Evolutionary conservation across 139 green algal genomes (phyloP), one percentile per base, ranked within the genome.

Genomic region (Closterium sp.): DNA sequence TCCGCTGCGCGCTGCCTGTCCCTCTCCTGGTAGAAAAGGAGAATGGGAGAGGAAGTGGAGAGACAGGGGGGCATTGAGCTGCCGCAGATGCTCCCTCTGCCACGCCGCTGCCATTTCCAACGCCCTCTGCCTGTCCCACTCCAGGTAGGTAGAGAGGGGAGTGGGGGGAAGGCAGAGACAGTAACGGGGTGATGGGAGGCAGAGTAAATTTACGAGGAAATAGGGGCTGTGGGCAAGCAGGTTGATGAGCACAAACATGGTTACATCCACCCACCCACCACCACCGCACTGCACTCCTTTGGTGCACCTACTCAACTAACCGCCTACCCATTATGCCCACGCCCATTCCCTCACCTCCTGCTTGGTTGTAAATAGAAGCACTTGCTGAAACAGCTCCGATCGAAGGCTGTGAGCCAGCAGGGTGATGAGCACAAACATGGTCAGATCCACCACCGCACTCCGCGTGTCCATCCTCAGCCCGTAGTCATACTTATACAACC

Each of bases 401-500:
- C 9, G 9, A 27, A 90, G 93, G 24, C 93, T 45, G 21, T 88
- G 6, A n/a, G n/a, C n/a, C n/a, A n/a, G n/a, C n/a, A n/a, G n/a
- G n/a, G n/a, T n/a, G n/a, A n/a, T n/a, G n/a, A 92, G 88, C 27
- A 88, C 29, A 42, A 94, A 94, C 30, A 94, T 94, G 28, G 34
- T 93, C 34, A 94, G 89, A 31, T 94, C 91, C 87, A 94, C 91
- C n/a, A 94, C 32, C 5, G 91, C 91, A 19, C 86, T 92, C 6
- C 91, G 30, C 87, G 87, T 45, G 19, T 45, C 88, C n/a, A 91
- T 92, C 32, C 91, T 87, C 5, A 93, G 87, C 11, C 91, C 91
- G 10, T 94, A 94, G 21, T 94, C 88, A 31, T 94, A 94, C 50
- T 94, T 94, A 62, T 90, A 94, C 30, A 94, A 34, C 29, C 92